phyloP scores from a whole-genome alignment of 2,329 filamentous ascomycete genomes.

The Exserohilum turcica region DNA sequence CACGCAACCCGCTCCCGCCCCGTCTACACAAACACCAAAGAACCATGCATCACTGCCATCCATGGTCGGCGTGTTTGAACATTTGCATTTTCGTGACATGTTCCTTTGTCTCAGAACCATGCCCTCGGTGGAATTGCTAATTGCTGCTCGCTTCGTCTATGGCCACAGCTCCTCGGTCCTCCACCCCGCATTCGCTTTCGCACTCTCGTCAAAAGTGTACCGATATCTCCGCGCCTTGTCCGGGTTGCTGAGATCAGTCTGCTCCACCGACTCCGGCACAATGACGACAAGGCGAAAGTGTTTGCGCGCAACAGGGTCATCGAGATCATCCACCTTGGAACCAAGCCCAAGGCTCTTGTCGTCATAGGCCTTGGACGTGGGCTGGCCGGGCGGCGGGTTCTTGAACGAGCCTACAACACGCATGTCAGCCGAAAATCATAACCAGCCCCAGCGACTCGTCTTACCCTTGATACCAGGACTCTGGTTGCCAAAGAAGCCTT shows the following conservation, averaged over 20 bases:
- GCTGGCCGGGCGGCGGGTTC: constrained; percentile 59
- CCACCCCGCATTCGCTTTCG: constrained; percentile 60
- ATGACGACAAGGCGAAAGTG: constrained; percentile 91
- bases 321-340: constrained; percentile 70
- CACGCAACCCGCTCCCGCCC: background rate
- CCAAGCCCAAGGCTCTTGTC: constrained; percentile 55
- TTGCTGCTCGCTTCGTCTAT: constrained; percentile 18
- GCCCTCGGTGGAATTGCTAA: background rate
- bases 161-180: constrained; percentile 51
- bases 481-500: constrained; percentile 87
- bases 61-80: background rate
- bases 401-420: constrained; percentile 65
- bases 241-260: constrained; percentile 71
- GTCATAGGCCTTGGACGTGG: constrained; percentile 53
- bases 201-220: constrained; percentile 64
- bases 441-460: constrained; percentile 3
- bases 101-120: background rate
- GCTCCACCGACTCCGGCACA: constrained; percentile 77
- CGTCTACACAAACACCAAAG: background rate
- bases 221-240: constrained; percentile 67
- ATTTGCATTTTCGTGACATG: background rate
- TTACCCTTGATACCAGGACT: constrained; percentile 76
- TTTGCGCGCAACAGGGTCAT: constrained; percentile 71
- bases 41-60: background rate
- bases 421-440: constrained; percentile 13